Conservation (phyloP, 768 basidiomycete genomes). For the Neoboletus magnificus region DNA sequence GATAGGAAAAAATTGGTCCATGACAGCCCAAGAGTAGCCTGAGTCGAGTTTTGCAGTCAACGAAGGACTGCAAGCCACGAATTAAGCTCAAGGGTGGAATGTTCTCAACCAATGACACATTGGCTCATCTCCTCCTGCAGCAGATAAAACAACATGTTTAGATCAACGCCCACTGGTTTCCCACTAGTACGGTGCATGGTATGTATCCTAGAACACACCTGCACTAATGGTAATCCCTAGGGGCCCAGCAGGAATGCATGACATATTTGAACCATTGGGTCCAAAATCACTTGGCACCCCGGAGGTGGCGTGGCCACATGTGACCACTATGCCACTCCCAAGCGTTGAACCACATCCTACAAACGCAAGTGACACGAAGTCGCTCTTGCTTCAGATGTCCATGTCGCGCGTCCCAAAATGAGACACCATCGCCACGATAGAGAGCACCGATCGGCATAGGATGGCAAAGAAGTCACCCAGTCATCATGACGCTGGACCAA, state of each 20-base stretch:
- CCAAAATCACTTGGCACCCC: no score
- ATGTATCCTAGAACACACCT: no score
- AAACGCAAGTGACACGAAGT: neutral
- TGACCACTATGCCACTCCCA: neutral
- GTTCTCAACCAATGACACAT: neutral
- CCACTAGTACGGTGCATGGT: neutral
- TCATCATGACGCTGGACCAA: slow-evolving; percentile 16
- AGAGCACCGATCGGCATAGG: neutral
- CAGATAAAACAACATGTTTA: neutral
- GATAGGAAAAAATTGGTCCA: slow-evolving; percentile 1
- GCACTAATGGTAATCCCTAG: no score
- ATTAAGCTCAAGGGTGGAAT: slow-evolving; percentile 19
- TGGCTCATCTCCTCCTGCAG: slow-evolving; percentile 7
- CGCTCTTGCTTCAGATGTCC: neutral
- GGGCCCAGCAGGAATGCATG: neutral
- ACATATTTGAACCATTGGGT: no score
- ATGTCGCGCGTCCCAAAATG: neutral
- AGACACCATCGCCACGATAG: slow-evolving; percentile 7
- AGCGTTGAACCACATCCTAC: neutral
- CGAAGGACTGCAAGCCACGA: slow-evolving; percentile 19
- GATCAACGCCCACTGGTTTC: neutral
- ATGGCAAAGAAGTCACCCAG: slow-evolving; percentile 6
- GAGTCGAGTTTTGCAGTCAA: slow-evolving; percentile 19
- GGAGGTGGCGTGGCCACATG: no score
- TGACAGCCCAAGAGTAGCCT: slow-evolving; percentile 23